Base-by-base conservation (phyloP, 176 grass and related monocot species). In the Oryza brachyantha region DNA sequence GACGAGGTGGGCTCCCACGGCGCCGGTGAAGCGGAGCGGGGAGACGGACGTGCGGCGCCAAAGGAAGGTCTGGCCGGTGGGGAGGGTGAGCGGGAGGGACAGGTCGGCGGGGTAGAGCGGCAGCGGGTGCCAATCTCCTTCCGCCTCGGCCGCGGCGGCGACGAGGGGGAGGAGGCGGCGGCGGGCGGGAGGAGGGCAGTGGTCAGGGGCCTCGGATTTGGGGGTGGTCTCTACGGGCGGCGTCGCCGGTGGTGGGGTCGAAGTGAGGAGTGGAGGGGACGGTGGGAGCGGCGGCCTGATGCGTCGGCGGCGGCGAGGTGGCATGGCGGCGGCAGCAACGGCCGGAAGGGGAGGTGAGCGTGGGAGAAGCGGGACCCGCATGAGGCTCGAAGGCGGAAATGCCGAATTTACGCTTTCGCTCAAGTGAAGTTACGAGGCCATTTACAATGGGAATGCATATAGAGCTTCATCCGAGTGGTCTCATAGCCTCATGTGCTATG, bases 21-120 rank as follows among this genome's bases (percentile, higher is more conserved):
- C 90, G 42, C 89, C 92, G 3, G 92, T 98, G 89, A 92, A 94
- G 46, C 76, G 77, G 27, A 88, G 81, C 1, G 86, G 81, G 68
- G 77, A 67, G 76, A 73, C 35, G 29, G 76, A 86, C 41, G 92
- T 98, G 70, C 68, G 85, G 50, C 90, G 95, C 92, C 92, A 98
- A 42, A 93, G 90, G 83, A 94, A 98, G 77, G 90, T 92, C 78
- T 98, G 92, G 10, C 90, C 95, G 1, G 90, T 98, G 25, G 90
- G 92, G 35, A 98, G 85, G 1, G 87, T 90, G 48, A 94, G 89
- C 10, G 77, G 73, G 28, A 98, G 89, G 68, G 85, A 98, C 8
- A 98, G 87, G 35, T 98, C 95, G 11, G 83, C 61, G 29, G 72
- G 28, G 26, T 89, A 74, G 65, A 94, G 81, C 4, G 87, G 87